These are phyloP conservation scores for Cystobasidiaceae sp. DNA, from an alignment of 1,284 basidiomycete species.

Conservation along the genomic window DNA sequence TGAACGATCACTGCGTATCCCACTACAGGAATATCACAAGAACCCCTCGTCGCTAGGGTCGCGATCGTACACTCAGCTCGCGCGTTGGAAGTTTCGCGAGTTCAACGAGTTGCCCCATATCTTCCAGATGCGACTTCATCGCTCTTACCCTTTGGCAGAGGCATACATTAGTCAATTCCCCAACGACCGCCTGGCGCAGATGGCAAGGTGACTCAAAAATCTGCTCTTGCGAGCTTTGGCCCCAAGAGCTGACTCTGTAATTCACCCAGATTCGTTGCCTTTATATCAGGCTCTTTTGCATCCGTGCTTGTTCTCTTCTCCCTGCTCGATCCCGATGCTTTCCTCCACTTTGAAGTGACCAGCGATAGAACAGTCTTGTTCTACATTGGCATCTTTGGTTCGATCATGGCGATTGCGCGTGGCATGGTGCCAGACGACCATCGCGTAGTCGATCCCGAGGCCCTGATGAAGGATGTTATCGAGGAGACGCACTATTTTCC, in stretches of 20 bases:
- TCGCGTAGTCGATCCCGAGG: conserved; percentile 84
- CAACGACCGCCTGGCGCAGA: conserved; percentile 80
- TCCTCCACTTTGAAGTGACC: conserved; percentile 91
- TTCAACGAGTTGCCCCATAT: conserved; percentile 97
- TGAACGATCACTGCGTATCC: background rate
- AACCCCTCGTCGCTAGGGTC: conserved; percentile 90
- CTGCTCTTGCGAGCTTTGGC: background rate
- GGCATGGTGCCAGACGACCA: conserved; percentile 96
- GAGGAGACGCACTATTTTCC: conserved; percentile 94
- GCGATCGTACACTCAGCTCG: conserved; percentile 86
- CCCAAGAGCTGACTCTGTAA: background rate
- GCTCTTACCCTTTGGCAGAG: conserved; percentile 81
- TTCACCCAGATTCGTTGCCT: conserved; percentile 78
- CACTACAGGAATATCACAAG: conserved; percentile 91
- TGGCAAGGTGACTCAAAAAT: conserved; percentile 69
- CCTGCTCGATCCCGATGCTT: conserved; percentile 70
- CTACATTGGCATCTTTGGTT: conserved; percentile 82
- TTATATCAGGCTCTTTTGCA: conserved; percentile 91
- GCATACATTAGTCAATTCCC: conserved; percentile 97
- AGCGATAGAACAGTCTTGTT: conserved; percentile 87
- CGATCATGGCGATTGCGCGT: conserved; percentile 77
- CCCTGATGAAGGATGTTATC: conserved; percentile 83
- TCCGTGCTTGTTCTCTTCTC: conserved; percentile 88
- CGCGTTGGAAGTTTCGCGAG: conserved; percentile 97
- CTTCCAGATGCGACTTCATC: conserved; percentile 76